Conservation (phyloP, 768 basidiomycete genomes). For the Auricularia auricula-judae region DNA sequence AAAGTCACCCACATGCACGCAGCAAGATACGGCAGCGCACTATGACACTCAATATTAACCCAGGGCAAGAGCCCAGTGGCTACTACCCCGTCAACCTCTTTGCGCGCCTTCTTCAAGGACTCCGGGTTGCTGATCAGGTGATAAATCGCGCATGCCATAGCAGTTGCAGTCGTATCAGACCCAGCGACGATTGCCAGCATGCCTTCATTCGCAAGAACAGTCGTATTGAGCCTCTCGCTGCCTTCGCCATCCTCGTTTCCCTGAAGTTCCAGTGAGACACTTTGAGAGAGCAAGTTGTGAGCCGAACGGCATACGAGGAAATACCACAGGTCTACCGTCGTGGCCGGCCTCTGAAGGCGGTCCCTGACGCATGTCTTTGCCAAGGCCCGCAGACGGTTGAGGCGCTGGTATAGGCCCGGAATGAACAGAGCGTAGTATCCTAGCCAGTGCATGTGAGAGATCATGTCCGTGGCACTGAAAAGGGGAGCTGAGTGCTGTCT, state of each 20-base stretch:
- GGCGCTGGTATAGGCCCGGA: not conserved
- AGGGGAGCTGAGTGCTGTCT: too few relatives aligned
- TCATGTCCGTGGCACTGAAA: too few relatives aligned
- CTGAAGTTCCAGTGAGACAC: not conserved
- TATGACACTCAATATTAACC: not conserved
- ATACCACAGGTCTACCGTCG: not conserved
- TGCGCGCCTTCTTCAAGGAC: slow-evolving; percentile 3
- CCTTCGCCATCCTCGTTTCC: not conserved
- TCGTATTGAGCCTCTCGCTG: not conserved
- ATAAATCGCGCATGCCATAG: slow-evolving; percentile 16
- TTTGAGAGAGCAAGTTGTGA: not conserved
- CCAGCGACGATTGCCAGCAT: not conserved
- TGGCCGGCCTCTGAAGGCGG: not conserved
- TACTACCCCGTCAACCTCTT: slow-evolving; percentile 6
- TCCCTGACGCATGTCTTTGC: not conserved
- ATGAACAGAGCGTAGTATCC: not conserved
- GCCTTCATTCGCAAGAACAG: not conserved
- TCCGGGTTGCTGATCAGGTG: slow-evolving; percentile 4
- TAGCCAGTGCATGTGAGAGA: not conserved
- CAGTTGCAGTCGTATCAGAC: slow-evolving; percentile 18
- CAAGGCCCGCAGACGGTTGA: not conserved
- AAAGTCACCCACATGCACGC: slow-evolving; percentile 2
- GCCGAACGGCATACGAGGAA: not conserved
- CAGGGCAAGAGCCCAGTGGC: not conserved
- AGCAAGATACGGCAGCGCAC: not conserved